Evolutionary conservation across 2,329 filamentous ascomycete genomes (phyloP).

Genomic region (Thermothelomyces thermophilus): DNA sequence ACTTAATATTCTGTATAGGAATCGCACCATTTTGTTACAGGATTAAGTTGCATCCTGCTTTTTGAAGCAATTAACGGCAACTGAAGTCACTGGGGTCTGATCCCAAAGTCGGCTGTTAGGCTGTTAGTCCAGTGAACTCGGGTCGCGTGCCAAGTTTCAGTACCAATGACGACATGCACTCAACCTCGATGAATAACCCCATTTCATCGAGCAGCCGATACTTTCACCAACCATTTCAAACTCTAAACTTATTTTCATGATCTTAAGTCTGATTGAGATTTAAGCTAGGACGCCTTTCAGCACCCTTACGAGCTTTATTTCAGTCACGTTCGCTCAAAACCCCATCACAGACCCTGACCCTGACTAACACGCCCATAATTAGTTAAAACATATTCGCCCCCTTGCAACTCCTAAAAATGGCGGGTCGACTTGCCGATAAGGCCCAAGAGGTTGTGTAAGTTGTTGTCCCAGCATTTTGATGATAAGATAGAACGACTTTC

Average conservation of each 20-base stretch:
- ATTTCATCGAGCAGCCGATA: not conserved
- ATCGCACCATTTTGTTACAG: too few relatives aligned
- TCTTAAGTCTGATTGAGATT: too few relatives aligned
- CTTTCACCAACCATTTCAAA: not conserved
- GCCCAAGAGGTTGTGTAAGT: conserved; percentile 45
- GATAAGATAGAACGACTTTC: not conserved
- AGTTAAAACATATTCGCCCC: not conserved
- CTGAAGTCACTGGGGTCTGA: not conserved
- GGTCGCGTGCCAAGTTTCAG: not conserved
- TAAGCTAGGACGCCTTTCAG: too few relatives aligned
- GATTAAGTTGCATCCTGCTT: too few relatives aligned
- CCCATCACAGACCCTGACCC: not conserved
- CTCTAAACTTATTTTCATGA: too few relatives aligned
- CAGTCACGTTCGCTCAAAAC: too few relatives aligned
- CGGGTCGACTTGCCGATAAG: conserved; percentile 32
- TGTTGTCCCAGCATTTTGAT: not conserved
- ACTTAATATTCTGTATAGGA: too few relatives aligned
- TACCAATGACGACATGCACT: conserved; percentile 8
- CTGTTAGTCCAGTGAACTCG: too few relatives aligned
- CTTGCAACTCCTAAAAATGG: conserved; percentile 17
- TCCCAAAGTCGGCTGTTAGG: too few relatives aligned
- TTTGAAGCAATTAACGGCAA: too few relatives aligned
- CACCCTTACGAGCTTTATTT: too few relatives aligned
- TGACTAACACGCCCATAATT: not conserved
- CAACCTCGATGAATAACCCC: not conserved